These are phyloP conservation scores for Coprinopsis sp. DNA, from an alignment of 768 basidiomycete genomes.

Conservation along the genomic window DNA sequence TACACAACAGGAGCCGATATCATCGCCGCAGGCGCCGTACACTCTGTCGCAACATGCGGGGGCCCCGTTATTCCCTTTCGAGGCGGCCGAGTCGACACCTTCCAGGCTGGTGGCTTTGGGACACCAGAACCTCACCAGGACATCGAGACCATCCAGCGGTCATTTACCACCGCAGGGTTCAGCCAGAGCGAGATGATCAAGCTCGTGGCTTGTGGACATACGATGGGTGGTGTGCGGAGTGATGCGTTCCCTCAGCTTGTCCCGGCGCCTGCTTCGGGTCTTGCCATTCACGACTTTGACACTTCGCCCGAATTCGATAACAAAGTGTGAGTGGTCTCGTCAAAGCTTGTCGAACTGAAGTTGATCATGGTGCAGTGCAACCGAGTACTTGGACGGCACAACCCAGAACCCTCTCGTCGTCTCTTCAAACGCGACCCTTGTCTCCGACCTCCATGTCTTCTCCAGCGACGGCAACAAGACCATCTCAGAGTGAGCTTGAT, in stretches of 20 bases:
- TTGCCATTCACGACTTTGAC: conserved; percentile 35
- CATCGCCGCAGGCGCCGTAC: conserved; percentile 34
- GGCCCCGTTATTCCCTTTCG: conserved; percentile 41
- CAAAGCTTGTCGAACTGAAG: not conserved
- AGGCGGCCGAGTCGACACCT: conserved; percentile 39
- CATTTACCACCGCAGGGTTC: conserved; percentile 42
- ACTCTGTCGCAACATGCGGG: conserved; percentile 37
- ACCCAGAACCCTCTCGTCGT: conserved; percentile 33
- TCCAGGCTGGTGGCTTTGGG: conserved; percentile 30
- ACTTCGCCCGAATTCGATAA: conserved; percentile 39
- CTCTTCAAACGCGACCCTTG: conserved; percentile 29
- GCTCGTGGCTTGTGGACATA: conserved; percentile 48
- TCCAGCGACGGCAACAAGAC: conserved; percentile 31
- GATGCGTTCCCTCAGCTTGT: conserved; percentile 43
- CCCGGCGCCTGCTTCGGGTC: conserved; percentile 19
- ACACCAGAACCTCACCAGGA: conserved; percentile 42
- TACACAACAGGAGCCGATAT: conserved; percentile 38
- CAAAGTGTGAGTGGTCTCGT: conserved; percentile 28
- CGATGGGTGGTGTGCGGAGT: conserved; percentile 45
- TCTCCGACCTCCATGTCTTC: conserved; percentile 33
- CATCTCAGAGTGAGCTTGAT: conserved; percentile 21
- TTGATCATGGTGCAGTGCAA: conserved; percentile 20
- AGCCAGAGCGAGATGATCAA: conserved; percentile 44
- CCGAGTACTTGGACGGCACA: conserved; percentile 31
- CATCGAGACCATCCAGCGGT: conserved; percentile 32